These are phyloP conservation scores for Cajanus cajan DNA, from an alignment of 306 rosid species.

Conservation along the genomic window DNA sequence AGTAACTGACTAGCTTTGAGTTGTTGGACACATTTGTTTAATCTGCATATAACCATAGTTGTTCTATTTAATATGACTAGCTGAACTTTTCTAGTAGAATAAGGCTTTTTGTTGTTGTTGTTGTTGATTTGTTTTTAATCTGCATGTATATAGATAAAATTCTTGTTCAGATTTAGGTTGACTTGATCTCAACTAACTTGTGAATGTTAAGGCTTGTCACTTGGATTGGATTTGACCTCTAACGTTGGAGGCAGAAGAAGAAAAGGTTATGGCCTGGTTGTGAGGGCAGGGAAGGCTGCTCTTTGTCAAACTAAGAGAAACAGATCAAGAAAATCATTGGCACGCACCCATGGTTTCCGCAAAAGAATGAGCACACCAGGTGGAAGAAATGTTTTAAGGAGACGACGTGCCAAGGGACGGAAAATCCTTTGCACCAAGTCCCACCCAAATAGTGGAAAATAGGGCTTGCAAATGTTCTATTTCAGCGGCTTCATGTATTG, in stretches of 20 bases:
- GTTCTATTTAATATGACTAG: neutral
- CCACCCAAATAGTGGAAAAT: constrained; percentile 71
- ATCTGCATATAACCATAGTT: neutral
- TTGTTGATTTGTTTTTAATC: constrained; percentile 8
- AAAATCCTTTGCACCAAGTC: constrained; percentile 87
- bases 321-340: constrained; percentile 87
- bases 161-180: constrained; percentile 3
- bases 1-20: neutral
- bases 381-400: constrained; percentile 80
- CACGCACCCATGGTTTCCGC: constrained; percentile 89
- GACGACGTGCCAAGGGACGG: constrained; percentile 91
- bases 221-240: constrained; percentile 57
- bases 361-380: constrained; percentile 76
- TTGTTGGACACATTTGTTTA: constrained; percentile 8
- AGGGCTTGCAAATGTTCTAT: neutral
- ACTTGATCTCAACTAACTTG: constrained; percentile 6
- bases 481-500: constrained; percentile 12
- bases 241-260: constrained; percentile 48
- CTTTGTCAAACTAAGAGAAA: constrained; percentile 85
- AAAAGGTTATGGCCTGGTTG: constrained; percentile 58
- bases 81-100: neutral
- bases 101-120: neutral
- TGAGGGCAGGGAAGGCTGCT: constrained; percentile 80
- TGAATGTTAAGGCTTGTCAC: constrained; percentile 49
- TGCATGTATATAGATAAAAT: neutral